A percentile compares a stretch with the other conserved stretches of the same genome.
Evolutionary conservation across 73 alveolate genomes (phyloP).

Genomic region (Breviolum minutum): DNA sequence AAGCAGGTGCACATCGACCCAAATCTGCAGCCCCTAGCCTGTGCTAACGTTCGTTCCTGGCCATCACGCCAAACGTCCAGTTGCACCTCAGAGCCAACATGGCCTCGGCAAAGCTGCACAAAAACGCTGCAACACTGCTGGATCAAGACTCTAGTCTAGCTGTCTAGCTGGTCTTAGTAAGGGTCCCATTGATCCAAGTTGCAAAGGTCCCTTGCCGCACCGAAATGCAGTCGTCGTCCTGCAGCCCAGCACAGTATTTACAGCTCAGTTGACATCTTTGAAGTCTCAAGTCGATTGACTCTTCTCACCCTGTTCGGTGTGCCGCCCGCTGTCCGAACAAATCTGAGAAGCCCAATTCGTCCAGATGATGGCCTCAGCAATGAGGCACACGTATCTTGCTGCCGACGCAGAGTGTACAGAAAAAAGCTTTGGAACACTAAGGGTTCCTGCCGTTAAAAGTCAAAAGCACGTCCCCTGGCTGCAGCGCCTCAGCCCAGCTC

Average conservation of each 20-base stretch:
- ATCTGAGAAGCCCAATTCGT: slow-evolving; percentile 58
- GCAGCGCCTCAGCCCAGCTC: slow-evolving; percentile 45
- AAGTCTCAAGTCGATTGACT: neutral
- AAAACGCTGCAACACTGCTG: neutral
- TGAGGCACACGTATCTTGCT: neutral
- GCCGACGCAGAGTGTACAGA: neutral
- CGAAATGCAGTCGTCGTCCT: slow-evolving; percentile 85
- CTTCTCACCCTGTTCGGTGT: too few relatives aligned
- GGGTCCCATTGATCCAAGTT: neutral
- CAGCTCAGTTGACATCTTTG: neutral
- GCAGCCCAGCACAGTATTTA: neutral
- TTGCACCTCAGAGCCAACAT: slow-evolving; percentile 46
- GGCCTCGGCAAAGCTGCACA: slow-evolving; percentile 10
- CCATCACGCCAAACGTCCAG: slow-evolving; percentile 62
- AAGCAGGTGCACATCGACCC: neutral
- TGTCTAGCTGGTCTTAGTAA: neutral
- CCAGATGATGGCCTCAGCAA: slow-evolving; percentile 38
- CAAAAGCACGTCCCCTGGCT: slow-evolving; percentile 68
- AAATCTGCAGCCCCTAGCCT: slow-evolving; percentile 13
- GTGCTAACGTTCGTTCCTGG: neutral
- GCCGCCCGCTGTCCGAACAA: slow-evolving; percentile 20
- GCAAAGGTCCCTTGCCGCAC: slow-evolving; percentile 85
- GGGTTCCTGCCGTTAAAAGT: slow-evolving; percentile 23
- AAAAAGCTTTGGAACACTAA: neutral
- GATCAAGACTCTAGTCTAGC: neutral